Evolutionary conservation across 1,284 basidiomycete genomes (phyloP).

Genomic region (Ceratobasidium sp.): DNA sequence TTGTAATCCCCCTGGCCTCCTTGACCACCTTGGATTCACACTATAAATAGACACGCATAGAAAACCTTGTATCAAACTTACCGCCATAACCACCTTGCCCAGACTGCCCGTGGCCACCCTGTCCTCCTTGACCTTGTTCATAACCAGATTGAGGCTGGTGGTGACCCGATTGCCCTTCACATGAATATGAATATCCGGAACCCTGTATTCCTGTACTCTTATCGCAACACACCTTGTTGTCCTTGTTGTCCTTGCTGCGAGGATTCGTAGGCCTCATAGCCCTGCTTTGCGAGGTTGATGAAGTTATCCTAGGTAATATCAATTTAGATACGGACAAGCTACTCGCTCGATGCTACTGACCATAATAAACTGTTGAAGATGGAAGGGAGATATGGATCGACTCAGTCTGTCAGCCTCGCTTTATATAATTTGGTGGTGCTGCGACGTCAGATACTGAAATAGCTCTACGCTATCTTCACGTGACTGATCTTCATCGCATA

Average conservation of each 20-base stretch:
- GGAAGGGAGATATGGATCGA: constrained; percentile 7
- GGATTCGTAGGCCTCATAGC: constrained; percentile 63
- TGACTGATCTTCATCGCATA: too few species aligned
- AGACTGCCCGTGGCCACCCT: not conserved
- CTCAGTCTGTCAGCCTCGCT: not conserved
- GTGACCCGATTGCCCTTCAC: too few species aligned
- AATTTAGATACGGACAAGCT: too few species aligned
- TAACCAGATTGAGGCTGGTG: constrained; percentile 8
- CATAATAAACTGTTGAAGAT: constrained; percentile 6
- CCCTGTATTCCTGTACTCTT: too few species aligned
- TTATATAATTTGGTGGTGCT: constrained; percentile 25
- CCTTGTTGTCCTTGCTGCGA: constrained; percentile 49
- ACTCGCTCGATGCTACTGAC: not conserved
- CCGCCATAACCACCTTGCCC: constrained; percentile 3
- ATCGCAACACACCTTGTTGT: not conserved
- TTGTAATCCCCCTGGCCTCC: not conserved
- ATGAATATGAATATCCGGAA: too few species aligned
- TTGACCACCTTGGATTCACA: not conserved
- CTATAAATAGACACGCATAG: not conserved
- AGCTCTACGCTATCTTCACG: too few species aligned
- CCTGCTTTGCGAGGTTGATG: constrained; percentile 73
- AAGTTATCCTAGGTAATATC: constrained; percentile 64
- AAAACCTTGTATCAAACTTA: not conserved
- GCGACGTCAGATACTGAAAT: constrained; percentile 3
- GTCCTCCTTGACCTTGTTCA: not conserved